phyloP scores from a whole-genome alignment of 768 basidiomycete genomes.

The Brasilioporus rufonigricans region DNA sequence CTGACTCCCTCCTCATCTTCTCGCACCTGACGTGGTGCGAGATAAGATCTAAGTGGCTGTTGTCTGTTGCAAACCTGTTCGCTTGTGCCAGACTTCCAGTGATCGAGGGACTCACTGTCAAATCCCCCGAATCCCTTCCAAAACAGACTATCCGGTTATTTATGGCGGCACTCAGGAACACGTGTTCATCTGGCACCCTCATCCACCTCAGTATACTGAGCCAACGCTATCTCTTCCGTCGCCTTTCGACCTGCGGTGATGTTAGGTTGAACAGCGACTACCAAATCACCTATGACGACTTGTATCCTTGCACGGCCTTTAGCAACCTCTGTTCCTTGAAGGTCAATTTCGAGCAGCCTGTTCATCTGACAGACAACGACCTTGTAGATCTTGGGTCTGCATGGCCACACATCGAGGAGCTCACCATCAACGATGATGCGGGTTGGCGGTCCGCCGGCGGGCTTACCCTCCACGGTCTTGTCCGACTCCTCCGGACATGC shows the following conservation, averaged over 20 bases:
- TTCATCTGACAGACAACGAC: background rate
- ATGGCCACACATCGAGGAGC: slow-evolving; percentile 1
- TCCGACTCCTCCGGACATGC: slow-evolving; percentile 2
- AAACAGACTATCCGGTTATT: slow-evolving; percentile 1
- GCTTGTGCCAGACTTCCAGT: background rate
- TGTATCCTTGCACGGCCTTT: background rate
- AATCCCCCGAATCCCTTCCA: background rate
- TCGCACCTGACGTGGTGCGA: background rate
- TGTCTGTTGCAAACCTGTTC: background rate
- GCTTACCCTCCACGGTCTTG: background rate
- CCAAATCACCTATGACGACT: background rate
- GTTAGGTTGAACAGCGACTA: too few species aligned
- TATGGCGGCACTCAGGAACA: background rate
- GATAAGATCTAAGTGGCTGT: background rate
- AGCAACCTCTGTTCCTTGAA: background rate
- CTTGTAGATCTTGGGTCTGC: background rate
- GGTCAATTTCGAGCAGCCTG: background rate
- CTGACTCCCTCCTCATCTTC: background rate
- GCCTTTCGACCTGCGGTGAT: background rate
- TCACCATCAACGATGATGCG: background rate
- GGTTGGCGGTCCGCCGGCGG: background rate
- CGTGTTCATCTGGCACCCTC: background rate
- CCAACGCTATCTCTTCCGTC: background rate
- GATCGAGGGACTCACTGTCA: background rate
- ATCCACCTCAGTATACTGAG: slow-evolving; percentile 2